Evolutionary conservation across 2,329 filamentous ascomycete genomes (phyloP).

Genomic region (Aureobasidium sp.): DNA sequence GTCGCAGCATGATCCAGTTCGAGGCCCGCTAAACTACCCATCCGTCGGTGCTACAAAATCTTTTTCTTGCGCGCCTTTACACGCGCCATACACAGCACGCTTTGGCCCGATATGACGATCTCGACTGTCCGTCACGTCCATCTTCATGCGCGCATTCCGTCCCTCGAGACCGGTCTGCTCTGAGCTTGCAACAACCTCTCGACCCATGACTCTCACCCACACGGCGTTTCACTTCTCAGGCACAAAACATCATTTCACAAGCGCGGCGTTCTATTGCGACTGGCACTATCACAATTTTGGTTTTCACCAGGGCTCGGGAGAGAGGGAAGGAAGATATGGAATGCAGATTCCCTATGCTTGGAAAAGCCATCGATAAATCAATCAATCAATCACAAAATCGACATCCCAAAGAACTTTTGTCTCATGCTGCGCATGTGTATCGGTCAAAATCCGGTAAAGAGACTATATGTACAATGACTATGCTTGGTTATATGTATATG

Average conservation of each 20-base stretch:
- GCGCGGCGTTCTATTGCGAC: conserved; percentile 7
- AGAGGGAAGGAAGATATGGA: background rate
- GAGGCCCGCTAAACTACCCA: conserved; percentile 64
- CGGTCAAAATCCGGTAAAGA: background rate
- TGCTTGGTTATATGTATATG: background rate
- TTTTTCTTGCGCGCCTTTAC: background rate
- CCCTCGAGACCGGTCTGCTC: background rate
- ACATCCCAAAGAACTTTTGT: background rate
- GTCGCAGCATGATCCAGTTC: conserved; percentile 87
- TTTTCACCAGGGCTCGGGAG: background rate
- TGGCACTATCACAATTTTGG: background rate
- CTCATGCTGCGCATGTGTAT: background rate
- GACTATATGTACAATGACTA: conserved; percentile 1
- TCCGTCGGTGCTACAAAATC: background rate
- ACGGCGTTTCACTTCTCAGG: background rate
- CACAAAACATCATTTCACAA: background rate
- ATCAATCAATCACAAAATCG: background rate
- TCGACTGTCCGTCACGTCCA: background rate
- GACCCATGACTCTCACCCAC: background rate
- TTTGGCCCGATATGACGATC: background rate
- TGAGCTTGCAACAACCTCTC: background rate
- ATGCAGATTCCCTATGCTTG: background rate
- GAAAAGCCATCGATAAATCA: background rate
- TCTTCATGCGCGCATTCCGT: background rate
- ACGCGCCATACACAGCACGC: background rate